A percentile compares a stretch with the other conserved stretches of the same genome.
These are phyloP conservation scores for Eucalyptus leucophloia DNA, from an alignment of 345 rosid genomes.

Conservation along the genomic window DNA sequence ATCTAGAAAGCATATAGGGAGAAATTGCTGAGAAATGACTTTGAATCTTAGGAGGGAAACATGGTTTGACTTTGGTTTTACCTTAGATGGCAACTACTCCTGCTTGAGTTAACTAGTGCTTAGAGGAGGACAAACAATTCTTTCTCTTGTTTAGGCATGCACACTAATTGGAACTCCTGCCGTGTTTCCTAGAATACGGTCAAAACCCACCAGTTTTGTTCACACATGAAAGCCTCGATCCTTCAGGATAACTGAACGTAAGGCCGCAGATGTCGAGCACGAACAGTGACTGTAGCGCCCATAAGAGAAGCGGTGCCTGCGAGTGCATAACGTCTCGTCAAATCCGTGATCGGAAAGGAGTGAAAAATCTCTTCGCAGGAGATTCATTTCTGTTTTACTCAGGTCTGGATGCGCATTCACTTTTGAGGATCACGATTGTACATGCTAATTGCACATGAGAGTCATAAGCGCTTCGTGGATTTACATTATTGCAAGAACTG, in stretches of 20 bases:
- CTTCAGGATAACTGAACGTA: neutral
- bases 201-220: neutral
- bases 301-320: neutral
- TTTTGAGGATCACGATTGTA: neutral
- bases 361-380: neutral
- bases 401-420: neutral
- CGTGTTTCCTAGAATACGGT: neutral
- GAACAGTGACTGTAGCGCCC: neutral
- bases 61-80: too few species aligned
- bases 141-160: too few species aligned
- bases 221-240: neutral
- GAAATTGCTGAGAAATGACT: too few species aligned
- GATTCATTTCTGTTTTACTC: neutral
- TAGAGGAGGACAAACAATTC: too few species aligned
- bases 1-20: too few species aligned
- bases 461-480: too few species aligned
- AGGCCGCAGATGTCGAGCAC: neutral
- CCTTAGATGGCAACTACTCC: too few species aligned
- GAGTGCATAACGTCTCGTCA: neutral
- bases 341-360: neutral
- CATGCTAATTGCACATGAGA: neutral
- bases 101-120: too few species aligned
- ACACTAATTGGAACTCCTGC: neutral
- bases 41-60: too few species aligned
- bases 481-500: neutral